Conservation (phyloP, 2,329 filamentous ascomycete genomes). For the Ascochyta rabiei region DNA sequence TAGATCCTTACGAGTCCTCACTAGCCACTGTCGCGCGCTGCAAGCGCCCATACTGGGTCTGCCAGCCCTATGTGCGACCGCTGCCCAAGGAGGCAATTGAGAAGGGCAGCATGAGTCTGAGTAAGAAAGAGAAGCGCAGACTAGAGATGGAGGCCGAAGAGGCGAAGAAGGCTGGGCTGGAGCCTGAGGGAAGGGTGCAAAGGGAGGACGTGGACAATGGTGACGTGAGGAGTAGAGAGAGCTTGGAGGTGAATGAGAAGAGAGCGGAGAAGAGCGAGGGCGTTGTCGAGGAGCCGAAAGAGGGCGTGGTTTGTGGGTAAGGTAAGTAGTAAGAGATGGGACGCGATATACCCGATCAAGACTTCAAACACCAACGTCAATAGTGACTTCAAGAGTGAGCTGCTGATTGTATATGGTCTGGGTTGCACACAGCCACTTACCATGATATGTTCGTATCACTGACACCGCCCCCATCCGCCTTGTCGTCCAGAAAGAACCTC, state of each 20-base stretch:
- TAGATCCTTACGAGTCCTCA: constrained; percentile 61
- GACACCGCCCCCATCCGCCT: too few relatives aligned
- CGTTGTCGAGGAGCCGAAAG: constrained; percentile 50
- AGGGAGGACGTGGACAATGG: constrained; percentile 56
- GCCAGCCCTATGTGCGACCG: constrained; percentile 84
- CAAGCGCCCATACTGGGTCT: constrained; percentile 86
- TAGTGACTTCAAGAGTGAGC: too few relatives aligned
- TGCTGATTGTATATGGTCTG: too few relatives aligned
- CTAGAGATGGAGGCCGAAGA: constrained; percentile 51
- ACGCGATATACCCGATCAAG: not conserved
- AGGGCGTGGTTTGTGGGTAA: constrained; percentile 54
- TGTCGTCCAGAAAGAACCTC: too few relatives aligned
- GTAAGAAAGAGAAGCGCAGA: constrained; percentile 66
- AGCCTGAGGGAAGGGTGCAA: constrained; percentile 53
- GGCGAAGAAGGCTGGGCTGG: constrained; percentile 36
- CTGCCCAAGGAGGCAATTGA: constrained; percentile 85
- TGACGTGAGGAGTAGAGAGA: constrained; percentile 14
- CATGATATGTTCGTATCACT: too few relatives aligned
- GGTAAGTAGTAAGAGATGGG: not conserved
- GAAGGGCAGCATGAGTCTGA: constrained; percentile 76
- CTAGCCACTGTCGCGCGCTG: constrained; percentile 71
- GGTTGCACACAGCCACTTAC: too few relatives aligned
- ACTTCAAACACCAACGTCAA: too few relatives aligned
- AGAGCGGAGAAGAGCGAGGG: constrained; percentile 18
- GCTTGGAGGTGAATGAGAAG: constrained; percentile 17